Evolutionary conservation across 257 asterid genomes (phyloP), one percentile per base, ranked within the genome.

Genomic region (Coffea eugenioides): DNA sequence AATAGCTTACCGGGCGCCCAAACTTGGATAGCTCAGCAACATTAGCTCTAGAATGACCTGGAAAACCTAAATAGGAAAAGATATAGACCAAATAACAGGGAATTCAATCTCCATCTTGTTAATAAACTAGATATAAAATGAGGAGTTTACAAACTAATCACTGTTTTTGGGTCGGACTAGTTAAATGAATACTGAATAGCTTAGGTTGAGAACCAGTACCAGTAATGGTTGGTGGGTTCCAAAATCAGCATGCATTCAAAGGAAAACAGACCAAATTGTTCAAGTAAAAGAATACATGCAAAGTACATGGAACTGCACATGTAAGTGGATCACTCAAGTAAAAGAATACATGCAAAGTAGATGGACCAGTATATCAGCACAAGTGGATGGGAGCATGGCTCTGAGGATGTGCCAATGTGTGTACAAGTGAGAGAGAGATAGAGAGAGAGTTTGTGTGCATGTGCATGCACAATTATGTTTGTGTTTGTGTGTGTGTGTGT

Each of bases 1-100:
- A 39, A 23, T 36, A 54, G 80, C 89, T 89, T 85, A 94, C 98
- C 49, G 97, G 95, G 80, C 94, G 97, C 77, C 97, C 97, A 83
- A 90, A 91, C 87, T 94, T 94, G 80, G 98, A 87, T 52, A 88
- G 85, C 86, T 94, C 98, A n/a, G 91, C 82, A 66, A 82, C 91
- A 83, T 89, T 92, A 71, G 89, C 91, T 84, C 85, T 89, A 64
- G 89, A 88, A 68, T 82, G 92, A 79, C 94, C 93, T 16, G 96
- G 97, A 82, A 81, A 85, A 84, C 98, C 98, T 94, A 77, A 45
- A 68, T 18, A 68, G 23, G 21, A 23, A 46, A 72, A 36, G 64
- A 46, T 48, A 54, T 69, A 69, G 69, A 78, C 23, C 71, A 75
- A 12, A 23, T n/a, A 59, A 57, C 54, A 10, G 16, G 66, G 1